Base-by-base conservation (phyloP, 768 basidiomycete genomes). In the Russula sp. region DNA sequence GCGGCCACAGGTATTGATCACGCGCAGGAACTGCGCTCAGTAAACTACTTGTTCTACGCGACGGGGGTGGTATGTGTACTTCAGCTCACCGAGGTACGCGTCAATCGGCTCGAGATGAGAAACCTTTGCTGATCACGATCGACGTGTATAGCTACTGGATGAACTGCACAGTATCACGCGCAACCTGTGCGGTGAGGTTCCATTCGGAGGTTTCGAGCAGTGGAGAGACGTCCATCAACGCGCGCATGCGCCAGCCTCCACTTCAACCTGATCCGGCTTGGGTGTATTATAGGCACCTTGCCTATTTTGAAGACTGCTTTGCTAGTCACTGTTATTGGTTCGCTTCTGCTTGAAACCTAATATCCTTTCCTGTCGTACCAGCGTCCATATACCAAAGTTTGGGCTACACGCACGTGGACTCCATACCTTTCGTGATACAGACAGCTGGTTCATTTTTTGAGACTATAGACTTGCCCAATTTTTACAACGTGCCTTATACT, bases 231-330 rank as follows among this genome's bases (percentile, higher is more conserved):
- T 45, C 35, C 67, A 67, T 39, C 65, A 66, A 34, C 62, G 55
- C 42, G 47, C 32, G 50, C 65, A 66, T 22, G 49, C 51, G 13
- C 48, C 57, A 42, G 16, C 39, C 14, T 44, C 57, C 40, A 48
- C 47, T 27, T 48, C 65, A 27, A 68, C 69, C 13, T 66, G 69
- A 31, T 74, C 69, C 55, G 51, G 64, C 6, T 55, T 74, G 13
- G 20, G 37, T 22, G 37, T 37, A 31, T 34, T 37, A 13, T 40
- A 50, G 4, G n/a, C 20, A 39, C 4, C 6, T 22, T 3, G 9
- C 47, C 20, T 39, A 8, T 14, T 31, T 58, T 37, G 1, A 9
- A 11, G n/a, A 8, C 31, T 31, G 8, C 44, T 22, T 31, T 2
- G 4, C 44, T 18, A 44, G 4, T n/a, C 44, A 18, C 18, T 13